Percentiles rank a stretch among this genome's conserved stretches.
Evolutionary conservation across 768 basidiomycete species (phyloP).

Genomic region (Suillus hirtellus): DNA sequence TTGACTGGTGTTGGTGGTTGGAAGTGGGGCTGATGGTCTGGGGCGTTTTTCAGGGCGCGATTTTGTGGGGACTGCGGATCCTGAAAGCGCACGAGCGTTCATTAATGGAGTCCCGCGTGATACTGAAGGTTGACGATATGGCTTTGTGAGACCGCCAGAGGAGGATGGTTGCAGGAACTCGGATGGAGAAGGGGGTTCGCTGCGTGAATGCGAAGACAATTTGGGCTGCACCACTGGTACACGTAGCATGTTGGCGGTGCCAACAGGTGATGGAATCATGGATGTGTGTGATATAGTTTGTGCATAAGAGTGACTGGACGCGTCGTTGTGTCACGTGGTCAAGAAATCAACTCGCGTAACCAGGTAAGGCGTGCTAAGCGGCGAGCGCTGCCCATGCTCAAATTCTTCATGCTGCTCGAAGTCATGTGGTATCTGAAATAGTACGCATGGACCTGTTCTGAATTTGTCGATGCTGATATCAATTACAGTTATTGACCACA

Average conservation of each 20-base stretch:
- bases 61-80: neutral
- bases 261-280: neutral
- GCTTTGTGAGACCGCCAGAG: constrained; percentile 2
- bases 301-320: neutral
- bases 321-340: constrained; percentile 26
- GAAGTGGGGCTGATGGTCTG: neutral
- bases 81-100: neutral
- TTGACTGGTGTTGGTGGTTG: neutral
- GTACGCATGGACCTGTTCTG: neutral
- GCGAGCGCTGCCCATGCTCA: too few species aligned
- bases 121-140: neutral
- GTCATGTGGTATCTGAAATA: neutral
- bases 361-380: too few species aligned
- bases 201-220: neutral
- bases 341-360: constrained; percentile 20
- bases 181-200: constrained; percentile 1
- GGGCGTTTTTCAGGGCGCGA: neutral
- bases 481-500: neutral
- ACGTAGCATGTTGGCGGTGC: neutral
- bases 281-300: neutral
- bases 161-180: neutral
- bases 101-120: neutral
- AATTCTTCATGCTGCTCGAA: too few species aligned
- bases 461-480: neutral
- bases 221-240: neutral